These are phyloP conservation scores for Citrus mangshanensis DNA, from an alignment of 345 rosid genomes.

Conservation along the genomic window DNA sequence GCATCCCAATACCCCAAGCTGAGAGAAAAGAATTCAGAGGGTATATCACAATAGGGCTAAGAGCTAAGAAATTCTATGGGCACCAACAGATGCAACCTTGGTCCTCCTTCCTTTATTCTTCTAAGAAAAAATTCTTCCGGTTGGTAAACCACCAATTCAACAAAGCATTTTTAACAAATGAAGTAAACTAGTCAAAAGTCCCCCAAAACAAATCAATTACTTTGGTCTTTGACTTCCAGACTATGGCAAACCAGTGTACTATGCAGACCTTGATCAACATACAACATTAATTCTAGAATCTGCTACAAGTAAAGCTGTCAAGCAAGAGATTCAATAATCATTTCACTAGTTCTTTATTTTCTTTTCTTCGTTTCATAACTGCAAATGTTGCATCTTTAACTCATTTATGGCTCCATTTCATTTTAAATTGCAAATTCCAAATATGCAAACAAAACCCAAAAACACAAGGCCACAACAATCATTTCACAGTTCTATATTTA, in stretches of 20 bases:
- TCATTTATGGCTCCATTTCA: neutral
- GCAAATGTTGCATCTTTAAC: neutral
- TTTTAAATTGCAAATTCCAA: neutral
- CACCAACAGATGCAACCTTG: neutral
- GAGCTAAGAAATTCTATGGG: neutral
- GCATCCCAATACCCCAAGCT: neutral
- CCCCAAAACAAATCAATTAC: neutral
- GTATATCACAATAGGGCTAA: neutral
- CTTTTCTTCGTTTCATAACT: neutral
- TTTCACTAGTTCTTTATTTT: neutral
- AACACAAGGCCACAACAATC: neutral
- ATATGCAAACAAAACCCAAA: neutral
- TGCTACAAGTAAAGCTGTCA: neutral
- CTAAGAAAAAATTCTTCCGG: neutral
- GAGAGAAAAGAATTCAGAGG: neutral
- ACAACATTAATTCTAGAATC: neutral
- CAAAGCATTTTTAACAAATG: neutral
- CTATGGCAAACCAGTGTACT: neutral
- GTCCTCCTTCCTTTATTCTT: no score
- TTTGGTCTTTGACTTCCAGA: neutral
- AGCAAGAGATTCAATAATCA: neutral
- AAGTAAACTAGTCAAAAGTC: neutral
- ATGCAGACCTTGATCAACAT: neutral
- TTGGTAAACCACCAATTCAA: neutral
- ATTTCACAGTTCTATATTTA: neutral